phyloP scores from a whole-genome alignment of 306 rosid species.

The Albizia julibrissin region DNA sequence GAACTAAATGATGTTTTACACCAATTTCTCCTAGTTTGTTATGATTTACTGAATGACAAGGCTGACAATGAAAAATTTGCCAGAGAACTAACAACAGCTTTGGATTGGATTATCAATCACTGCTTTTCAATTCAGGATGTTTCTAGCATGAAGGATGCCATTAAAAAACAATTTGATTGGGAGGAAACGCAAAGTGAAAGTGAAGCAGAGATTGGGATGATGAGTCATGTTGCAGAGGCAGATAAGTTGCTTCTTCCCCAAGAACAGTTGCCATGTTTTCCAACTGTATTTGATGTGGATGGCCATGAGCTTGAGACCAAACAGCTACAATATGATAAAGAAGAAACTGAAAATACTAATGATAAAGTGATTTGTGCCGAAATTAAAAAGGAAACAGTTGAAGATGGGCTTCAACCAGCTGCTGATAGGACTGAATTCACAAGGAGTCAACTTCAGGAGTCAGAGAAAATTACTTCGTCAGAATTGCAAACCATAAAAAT shows the following conservation, averaged over 20 bases:
- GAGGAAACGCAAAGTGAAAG: slow-evolving; percentile 67
- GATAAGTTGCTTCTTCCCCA: slow-evolving; percentile 35
- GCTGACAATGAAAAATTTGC: slow-evolving; percentile 42
- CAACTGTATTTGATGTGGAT: slow-evolving; percentile 33
- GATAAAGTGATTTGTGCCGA: slow-evolving; percentile 41
- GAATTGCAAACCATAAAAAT: slow-evolving; percentile 53
- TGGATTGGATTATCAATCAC: slow-evolving; percentile 75
- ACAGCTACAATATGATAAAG: slow-evolving; percentile 41
- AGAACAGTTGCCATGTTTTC: slow-evolving; percentile 27
- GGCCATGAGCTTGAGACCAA: slow-evolving; percentile 35
- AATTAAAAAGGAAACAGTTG: slow-evolving; percentile 48
- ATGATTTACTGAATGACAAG: slow-evolving; percentile 55
- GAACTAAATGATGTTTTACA: slow-evolving; percentile 52
- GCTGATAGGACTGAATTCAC: slow-evolving; percentile 34
- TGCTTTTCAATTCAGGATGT: slow-evolving; percentile 73
- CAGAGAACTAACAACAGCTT: slow-evolving; percentile 45
- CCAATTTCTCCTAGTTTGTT: slow-evolving; percentile 51
- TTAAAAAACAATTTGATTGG: slow-evolving; percentile 63
- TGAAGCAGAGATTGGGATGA: slow-evolving; percentile 53
- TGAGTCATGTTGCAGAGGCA: slow-evolving; percentile 34
- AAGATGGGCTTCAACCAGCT: slow-evolving; percentile 50
- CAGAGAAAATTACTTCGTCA: slow-evolving; percentile 50
- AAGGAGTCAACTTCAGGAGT: slow-evolving; percentile 55
- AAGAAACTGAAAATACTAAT: slow-evolving; percentile 40
- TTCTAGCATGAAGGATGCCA: slow-evolving; percentile 64